phyloP scores from a whole-genome alignment of 805 yeast species.

The Starmerella tilneyi region DNA sequence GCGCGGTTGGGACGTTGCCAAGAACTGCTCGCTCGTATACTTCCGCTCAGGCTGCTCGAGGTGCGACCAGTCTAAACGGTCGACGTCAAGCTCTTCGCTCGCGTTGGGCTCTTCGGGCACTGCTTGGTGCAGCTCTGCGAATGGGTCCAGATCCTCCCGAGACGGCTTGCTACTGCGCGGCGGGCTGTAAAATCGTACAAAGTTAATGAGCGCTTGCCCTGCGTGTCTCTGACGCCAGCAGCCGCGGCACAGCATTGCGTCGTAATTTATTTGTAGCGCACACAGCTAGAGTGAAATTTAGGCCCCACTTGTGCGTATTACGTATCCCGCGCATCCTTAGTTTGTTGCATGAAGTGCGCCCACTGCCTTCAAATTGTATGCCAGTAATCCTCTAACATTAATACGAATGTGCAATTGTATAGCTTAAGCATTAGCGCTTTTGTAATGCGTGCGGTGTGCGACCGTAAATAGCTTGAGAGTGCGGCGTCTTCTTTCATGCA shows the following conservation, averaged over 20 bases:
- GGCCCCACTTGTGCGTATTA: no score
- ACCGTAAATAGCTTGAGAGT: no score
- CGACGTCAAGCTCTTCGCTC: not conserved
- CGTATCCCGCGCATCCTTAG: no score
- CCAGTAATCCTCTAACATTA: no score
- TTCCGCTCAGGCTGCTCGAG: not conserved
- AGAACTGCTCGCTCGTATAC: not conserved
- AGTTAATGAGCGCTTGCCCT: not conserved
- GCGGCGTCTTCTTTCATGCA: no score
- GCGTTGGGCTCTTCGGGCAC: not conserved
- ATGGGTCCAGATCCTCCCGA: not conserved
- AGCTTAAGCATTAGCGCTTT: no score
- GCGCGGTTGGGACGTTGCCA: not conserved
- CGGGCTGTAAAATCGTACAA: not conserved
- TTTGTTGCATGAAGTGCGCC: no score
- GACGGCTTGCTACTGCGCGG: not conserved
- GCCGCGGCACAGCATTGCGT: not conserved
- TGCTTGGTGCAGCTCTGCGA: not conserved
- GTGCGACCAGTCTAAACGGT: conserved; percentile 4
- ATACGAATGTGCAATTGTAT: no score
- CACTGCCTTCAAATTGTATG: no score
- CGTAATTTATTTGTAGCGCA: no score
- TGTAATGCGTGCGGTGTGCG: no score
- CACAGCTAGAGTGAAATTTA: no score
- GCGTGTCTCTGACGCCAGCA: not conserved